Base-by-base conservation (phyloP, 2,329 filamentous ascomycete genomes). In the Sporothrix inflata region DNA sequence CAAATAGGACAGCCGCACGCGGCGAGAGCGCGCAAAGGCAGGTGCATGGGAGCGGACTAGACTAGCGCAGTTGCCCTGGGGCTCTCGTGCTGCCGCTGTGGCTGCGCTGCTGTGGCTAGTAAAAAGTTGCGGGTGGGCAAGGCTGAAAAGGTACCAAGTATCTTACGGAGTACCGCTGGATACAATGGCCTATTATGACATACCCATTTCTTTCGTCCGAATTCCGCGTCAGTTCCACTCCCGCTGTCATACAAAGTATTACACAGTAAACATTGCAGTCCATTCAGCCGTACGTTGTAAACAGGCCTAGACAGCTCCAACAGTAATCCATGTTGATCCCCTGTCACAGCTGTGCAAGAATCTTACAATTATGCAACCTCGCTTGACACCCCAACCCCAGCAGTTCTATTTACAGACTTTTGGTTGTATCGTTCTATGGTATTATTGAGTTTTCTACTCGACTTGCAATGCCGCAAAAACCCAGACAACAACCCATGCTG, bases 91-190 rank as follows among this genome's bases (percentile, higher is more conserved):
- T 55, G 51, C 51, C 24, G 51, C 51, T 61, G 38, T 65, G n/a
- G 38, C 38, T 65, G 38, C 38, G 38, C 38, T 45, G 57, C 11
- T 65, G 60, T 65, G 60, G 60, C 60, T 65, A 45, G 60, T 42
- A 61, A 40, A 42, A 9, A 38, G 4, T 45, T 45, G 38, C 11
- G 38, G 38, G 38, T 42, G 57, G 38, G n/a, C 60, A 65, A 65
- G 60, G 60, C 60, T 65, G 60, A 65, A 21, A 19, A 45, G 38
- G 8, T 51, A 51, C 4, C n/a, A 19, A 38, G 53, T 57, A 57
- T 8, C 53, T n/a, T n/a, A n/a, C n/a, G n/a, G 7, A 19, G 24
- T 30, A 51, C 9, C n/a, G 47, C n/a, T 24, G 8, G 12, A 21
- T 11, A 19, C 2, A 47, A 7, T 53, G 49, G 24, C 24, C 14